These are phyloP conservation scores for Pilobolus umbonatus DNA, from an alignment of 192 early-diverging fungal genomes.

Conservation along the genomic window DNA sequence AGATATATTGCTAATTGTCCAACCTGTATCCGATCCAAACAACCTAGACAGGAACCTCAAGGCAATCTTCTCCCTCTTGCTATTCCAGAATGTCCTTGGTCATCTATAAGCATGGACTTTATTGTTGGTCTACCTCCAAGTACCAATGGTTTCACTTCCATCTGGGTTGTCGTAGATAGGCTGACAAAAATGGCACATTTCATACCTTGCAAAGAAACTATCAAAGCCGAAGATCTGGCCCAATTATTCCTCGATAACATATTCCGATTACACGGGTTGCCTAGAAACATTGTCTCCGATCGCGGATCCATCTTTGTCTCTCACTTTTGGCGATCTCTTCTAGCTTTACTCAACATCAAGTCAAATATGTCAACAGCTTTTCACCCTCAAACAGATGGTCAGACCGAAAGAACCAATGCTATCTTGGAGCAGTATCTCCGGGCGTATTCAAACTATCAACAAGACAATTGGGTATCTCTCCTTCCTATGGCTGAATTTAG, in stretches of 20 bases:
- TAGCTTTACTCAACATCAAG: constrained; percentile 18
- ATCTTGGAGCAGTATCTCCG: constrained; percentile 39
- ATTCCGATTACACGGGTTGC: constrained; percentile 33
- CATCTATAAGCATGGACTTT: constrained; percentile 42
- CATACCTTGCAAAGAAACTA: constrained; percentile 1
- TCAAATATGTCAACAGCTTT: constrained; percentile 34
- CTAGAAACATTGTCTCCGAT: constrained; percentile 40
- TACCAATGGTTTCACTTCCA: constrained; percentile 22
- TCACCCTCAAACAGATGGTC: constrained; percentile 40
- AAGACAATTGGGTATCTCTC: constrained; percentile 40
- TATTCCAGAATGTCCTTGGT: constrained; percentile 32
- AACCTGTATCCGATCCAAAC: constrained; percentile 31
- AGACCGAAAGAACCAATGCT: constrained; percentile 39
- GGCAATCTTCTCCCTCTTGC: constrained; percentile 30
- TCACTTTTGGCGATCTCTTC: constrained; percentile 30
- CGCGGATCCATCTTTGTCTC: constrained; percentile 39
- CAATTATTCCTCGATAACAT: constrained; percentile 19
- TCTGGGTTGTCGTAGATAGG: constrained; percentile 43
- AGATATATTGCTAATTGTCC: constrained; percentile 30
- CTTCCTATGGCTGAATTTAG: constrained; percentile 39
- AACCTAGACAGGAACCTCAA: constrained; percentile 28
- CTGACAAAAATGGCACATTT: constrained; percentile 34
- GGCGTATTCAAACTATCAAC: constrained; percentile 28
- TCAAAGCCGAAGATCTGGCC: constrained; percentile 16
- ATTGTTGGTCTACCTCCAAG: constrained; percentile 24